Evolutionary conservation across 179 eudicot species (phyloP).

Genomic region (Nepenthes alata): DNA sequence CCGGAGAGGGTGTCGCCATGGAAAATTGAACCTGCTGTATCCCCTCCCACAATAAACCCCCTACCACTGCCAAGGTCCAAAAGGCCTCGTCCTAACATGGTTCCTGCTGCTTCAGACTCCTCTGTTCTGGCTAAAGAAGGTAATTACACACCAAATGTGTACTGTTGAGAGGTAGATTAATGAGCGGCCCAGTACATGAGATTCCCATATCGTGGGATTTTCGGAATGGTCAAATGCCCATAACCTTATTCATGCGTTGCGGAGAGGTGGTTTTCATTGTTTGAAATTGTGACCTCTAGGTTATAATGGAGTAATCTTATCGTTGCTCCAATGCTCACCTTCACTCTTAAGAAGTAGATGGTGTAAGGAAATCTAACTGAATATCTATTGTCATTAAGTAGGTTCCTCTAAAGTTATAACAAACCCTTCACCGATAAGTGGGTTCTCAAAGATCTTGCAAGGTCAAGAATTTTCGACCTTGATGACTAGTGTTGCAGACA

Average conservation of each 20-base stretch:
- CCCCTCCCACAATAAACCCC: slow-evolving; percentile 69
- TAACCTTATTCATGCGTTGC: too few species aligned
- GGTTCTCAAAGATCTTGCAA: slow-evolving; percentile 74
- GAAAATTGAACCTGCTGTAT: slow-evolving; percentile 77
- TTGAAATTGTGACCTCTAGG: too few species aligned
- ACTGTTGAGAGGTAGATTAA: too few species aligned
- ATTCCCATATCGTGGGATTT: too few species aligned
- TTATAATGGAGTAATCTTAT: too few species aligned
- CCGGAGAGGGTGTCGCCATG: slow-evolving; percentile 95
- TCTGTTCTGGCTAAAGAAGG: slow-evolving; percentile 84
- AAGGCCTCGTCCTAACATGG: slow-evolving; percentile 58
- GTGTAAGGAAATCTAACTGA: neutral
- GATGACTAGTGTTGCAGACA: slow-evolving; percentile 57
- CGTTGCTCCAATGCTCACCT: too few species aligned
- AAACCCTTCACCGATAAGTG: slow-evolving; percentile 55
- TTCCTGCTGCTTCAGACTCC: slow-evolving; percentile 61
- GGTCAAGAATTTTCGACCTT: slow-evolving; percentile 73
- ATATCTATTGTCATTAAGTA: slow-evolving; percentile 9
- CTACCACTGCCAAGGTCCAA: slow-evolving; percentile 67
- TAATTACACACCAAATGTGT: slow-evolving; percentile 8
- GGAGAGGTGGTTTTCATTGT: too few species aligned
- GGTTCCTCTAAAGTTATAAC: slow-evolving; percentile 45
- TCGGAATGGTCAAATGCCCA: too few species aligned
- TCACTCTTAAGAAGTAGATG: too few species aligned
- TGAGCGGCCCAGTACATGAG: too few species aligned